Evolutionary conservation across 2,329 filamentous ascomycete genomes (phyloP).

Genomic region (Lecanicillium sp.): DNA sequence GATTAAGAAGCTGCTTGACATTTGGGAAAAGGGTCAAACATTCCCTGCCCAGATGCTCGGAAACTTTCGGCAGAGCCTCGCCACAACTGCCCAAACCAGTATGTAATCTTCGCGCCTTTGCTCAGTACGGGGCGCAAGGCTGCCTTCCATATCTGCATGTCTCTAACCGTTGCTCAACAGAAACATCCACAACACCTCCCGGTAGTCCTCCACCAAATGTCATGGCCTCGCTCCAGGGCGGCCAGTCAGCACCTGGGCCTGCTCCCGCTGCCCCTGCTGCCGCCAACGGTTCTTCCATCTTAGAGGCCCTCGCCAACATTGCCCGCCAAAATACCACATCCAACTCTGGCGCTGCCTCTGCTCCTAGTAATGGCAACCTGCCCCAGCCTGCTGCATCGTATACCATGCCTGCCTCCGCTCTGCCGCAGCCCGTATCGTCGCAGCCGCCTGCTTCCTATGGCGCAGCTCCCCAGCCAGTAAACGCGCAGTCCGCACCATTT

Average conservation of each 20-base stretch:
- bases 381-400: conserved; percentile 40
- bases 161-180: conserved; percentile 45
- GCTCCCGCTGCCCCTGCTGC: conserved; percentile 30
- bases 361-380: conserved; percentile 33
- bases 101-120: conserved; percentile 8
- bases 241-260: conserved; percentile 12
- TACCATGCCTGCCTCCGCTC: conserved; percentile 27
- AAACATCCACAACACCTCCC: conserved; percentile 64
- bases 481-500: conserved; percentile 43
- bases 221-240: conserved; percentile 31
- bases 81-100: conserved; percentile 55
- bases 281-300: conserved; percentile 53
- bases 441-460: conserved; percentile 32
- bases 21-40: conserved; percentile 94
- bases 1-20: conserved; percentile 87
- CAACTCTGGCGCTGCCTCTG: conserved; percentile 33
- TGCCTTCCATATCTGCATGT: conserved; percentile 13
- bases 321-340: conserved; percentile 57
- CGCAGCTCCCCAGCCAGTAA: conserved; percentile 52
- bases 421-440: conserved; percentile 28
- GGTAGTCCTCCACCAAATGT: conserved; percentile 51
- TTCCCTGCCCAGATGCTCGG: conserved; percentile 76
- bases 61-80: conserved; percentile 76
- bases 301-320: conserved; percentile 75
- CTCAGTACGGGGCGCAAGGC: neutral